A percentile compares a stretch with the other conserved stretches of the same genome.
Evolutionary conservation across 2,329 filamentous ascomycete species (phyloP).

Genomic region (Hirsutella minnesotensis): DNA sequence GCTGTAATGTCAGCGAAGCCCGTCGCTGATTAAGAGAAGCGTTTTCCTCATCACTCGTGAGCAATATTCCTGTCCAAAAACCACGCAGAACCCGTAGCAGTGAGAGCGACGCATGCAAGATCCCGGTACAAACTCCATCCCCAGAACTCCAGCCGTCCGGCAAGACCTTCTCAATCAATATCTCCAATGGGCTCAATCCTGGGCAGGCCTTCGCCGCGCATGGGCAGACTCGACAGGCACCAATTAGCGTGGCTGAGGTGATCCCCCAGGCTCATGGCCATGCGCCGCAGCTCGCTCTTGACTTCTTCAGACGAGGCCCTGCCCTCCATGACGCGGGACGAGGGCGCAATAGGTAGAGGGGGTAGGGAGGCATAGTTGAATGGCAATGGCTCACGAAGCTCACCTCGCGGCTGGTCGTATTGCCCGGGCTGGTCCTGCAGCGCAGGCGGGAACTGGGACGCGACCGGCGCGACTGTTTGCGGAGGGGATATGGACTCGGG

Average conservation of each 20-base stretch:
- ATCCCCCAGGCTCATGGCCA: slow-evolving; percentile 37
- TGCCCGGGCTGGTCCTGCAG: slow-evolving; percentile 9
- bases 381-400: slow-evolving; percentile 8
- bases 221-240: slow-evolving; percentile 28
- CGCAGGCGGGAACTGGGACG: slow-evolving; percentile 3
- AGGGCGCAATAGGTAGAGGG: slow-evolving; percentile 32
- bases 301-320: slow-evolving; percentile 38
- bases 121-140: too few relatives aligned
- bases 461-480: slow-evolving; percentile 13
- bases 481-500: slow-evolving; percentile 23
- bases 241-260: slow-evolving; percentile 33
- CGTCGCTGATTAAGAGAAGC: too few relatives aligned
- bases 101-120: too few relatives aligned
- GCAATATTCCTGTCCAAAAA: too few relatives aligned
- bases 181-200: slow-evolving; percentile 8
- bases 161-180: background rate
- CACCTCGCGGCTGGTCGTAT: slow-evolving; percentile 5
- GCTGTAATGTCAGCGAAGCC: too few relatives aligned
- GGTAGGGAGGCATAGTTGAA: slow-evolving; percentile 16
- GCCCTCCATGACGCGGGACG: slow-evolving; percentile 41
- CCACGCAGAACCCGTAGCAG: too few relatives aligned
- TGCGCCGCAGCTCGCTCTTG: slow-evolving; percentile 35
- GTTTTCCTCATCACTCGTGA: too few relatives aligned
- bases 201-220: slow-evolving; percentile 20
- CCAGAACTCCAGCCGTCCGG: background rate